Base-by-base conservation (phyloP, 129 eudicot species). In the Lactuca sativa region DNA sequence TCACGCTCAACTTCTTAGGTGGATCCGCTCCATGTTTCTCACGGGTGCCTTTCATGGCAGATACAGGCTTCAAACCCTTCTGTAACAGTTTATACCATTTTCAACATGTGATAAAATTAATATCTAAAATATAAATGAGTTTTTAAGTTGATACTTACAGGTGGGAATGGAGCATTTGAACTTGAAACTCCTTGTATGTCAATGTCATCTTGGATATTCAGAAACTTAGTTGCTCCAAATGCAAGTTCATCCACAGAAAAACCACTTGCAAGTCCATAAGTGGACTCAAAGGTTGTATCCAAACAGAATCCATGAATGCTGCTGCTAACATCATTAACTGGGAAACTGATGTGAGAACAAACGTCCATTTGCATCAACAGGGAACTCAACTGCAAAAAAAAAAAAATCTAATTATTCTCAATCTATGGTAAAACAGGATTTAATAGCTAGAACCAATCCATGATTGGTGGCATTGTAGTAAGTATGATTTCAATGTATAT, bases 1-100 rank as follows among this genome's bases (percentile, higher is more conserved):
- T 81, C 36, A 89, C 92, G 0, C 68, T 64, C 64, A 78, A 82
- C 64, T 79, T 74, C 76, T 74, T 74, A 0, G 81, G 84, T 8
- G 17, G 63, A 21, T 12, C 6, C 41, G 14, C 72, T 12, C 96
- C 96, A 48, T 60, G 61, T 77, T 83, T 86, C 70, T 89, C 84
- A 12, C 89, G 89, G 71, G 81, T 83, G 55, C 96, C 96, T 81
- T 89, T 89, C 82, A 89, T 56, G 56, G 96, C 96, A 77, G 92
- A 84, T 64, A 79, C 75, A 74, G 70, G 87, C 81, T 85, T 88
- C 78, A 30, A 62, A 44, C 75, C 78, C 21, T 69, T 76, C 96
- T 88, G 82, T 47, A 60, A 48, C 32, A 72, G 36, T 16, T 54
- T 55, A 55, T 37, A 36, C 38, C 38, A 36, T 36, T 36, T 36